These are phyloP conservation scores for Ceratocystis ficicola DNA, from an alignment of 2,329 filamentous ascomycete genomes.

Conservation along the genomic window DNA sequence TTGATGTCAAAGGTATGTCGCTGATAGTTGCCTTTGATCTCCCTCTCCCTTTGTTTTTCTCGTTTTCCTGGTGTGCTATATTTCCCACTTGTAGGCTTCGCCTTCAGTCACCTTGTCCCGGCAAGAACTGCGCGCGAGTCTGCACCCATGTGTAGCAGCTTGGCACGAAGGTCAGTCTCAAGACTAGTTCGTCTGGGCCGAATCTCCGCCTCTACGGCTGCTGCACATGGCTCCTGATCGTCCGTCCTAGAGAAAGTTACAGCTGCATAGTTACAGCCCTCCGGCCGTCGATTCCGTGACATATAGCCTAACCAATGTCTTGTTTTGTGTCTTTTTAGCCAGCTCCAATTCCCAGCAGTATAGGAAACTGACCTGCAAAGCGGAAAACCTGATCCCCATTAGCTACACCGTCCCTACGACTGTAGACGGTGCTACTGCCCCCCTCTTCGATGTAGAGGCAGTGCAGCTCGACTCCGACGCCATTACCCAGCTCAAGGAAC, in stretches of 20 bases:
- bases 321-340: not conserved
- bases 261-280: slow-evolving; percentile 10
- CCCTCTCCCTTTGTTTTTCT: not conserved
- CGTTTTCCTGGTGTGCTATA: not conserved
- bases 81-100: not conserved
- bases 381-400: slow-evolving; percentile 12
- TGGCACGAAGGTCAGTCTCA: slow-evolving; percentile 3
- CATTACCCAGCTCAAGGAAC: slow-evolving; percentile 4
- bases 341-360: not conserved
- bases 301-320: slow-evolving; percentile 11
- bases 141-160: not conserved
- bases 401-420: slow-evolving; percentile 14
- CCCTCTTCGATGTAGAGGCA: slow-evolving; percentile 15
- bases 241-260: not conserved
- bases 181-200: slow-evolving; percentile 4
- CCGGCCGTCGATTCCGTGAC: not conserved
- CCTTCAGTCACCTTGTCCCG: not conserved
- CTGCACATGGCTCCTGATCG: not conserved
- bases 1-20: not conserved
- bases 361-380: slow-evolving; percentile 18
- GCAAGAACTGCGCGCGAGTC: not conserved
- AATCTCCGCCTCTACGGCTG: not conserved
- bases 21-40: not conserved
- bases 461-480: slow-evolving; percentile 15
- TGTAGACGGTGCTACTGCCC: not conserved